Conservation (phyloP, 2,329 filamentous ascomycete species). For the Bimuria novae-zelandiae region DNA sequence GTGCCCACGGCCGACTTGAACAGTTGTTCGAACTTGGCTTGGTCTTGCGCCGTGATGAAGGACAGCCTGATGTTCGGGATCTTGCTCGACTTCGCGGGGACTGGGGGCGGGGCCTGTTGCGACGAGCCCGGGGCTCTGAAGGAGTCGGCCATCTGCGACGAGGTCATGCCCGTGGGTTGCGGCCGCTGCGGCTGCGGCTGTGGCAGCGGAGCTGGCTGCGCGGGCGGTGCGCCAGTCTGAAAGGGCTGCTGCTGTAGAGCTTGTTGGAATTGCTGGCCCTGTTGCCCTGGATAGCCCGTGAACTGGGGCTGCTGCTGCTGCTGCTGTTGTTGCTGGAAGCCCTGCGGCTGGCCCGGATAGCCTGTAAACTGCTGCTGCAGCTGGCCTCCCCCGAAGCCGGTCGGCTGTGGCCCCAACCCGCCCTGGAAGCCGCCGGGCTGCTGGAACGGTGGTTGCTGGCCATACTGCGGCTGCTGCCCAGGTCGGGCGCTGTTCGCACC, state of each 20-base stretch:
- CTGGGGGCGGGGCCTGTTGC: conserved; percentile 62
- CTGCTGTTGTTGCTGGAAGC: conserved; percentile 49
- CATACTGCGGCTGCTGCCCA: conserved; percentile 56
- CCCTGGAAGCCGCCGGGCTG: conserved; percentile 61
- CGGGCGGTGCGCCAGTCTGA: conserved; percentile 53
- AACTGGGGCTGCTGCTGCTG: conserved; percentile 49
- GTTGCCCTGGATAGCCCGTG: conserved; percentile 55
- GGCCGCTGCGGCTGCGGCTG: conserved; percentile 53
- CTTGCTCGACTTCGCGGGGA: conserved; percentile 69
- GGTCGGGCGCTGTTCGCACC: conserved; percentile 76
- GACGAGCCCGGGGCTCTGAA: conserved; percentile 52
- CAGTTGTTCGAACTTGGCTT: conserved; percentile 94
- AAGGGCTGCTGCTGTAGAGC: conserved; percentile 44
- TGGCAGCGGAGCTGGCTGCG: conserved; percentile 60
- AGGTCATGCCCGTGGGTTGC: conserved; percentile 65
- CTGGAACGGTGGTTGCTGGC: conserved; percentile 56
- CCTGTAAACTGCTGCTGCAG: conserved; percentile 57
- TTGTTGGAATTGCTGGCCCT: conserved; percentile 52
- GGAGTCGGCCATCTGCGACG: conserved; percentile 66
- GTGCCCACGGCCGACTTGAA: conserved; percentile 95
- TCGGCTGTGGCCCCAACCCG: conserved; percentile 54
- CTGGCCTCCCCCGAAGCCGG: conserved; percentile 55
- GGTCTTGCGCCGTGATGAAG: conserved; percentile 93
- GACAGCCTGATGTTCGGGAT: conserved; percentile 94
- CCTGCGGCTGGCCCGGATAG: conserved; percentile 52